Evolutionary conservation across 345 rosid genomes (phyloP).

Genomic region (Syzygium jambos): DNA sequence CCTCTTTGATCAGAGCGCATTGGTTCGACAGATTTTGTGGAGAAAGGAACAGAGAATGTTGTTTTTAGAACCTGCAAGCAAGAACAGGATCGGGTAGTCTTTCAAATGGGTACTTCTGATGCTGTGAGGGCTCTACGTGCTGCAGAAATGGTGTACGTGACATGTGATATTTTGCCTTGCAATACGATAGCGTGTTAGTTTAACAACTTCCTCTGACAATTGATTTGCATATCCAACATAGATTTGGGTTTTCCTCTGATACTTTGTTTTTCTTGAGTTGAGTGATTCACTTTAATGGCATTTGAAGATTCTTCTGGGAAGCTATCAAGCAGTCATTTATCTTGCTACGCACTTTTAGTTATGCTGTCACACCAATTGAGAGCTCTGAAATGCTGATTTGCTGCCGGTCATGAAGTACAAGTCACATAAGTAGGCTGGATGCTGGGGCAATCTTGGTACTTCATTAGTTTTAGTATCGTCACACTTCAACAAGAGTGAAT

Average conservation of each 20-base stretch:
- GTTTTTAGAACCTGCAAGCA: conserved; percentile 72
- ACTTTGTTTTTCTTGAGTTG: background rate
- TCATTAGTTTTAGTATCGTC: background rate
- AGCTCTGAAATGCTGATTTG: background rate
- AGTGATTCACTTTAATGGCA: background rate
- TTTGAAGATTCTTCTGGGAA: background rate
- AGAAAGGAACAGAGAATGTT: conserved; percentile 71
- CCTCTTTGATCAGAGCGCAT: conserved; percentile 29
- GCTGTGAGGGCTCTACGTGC: conserved; percentile 84
- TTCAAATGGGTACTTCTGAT: conserved; percentile 94
- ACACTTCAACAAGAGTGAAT: background rate
- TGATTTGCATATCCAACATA: background rate
- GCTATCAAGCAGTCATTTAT: background rate
- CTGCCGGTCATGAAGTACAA: background rate
- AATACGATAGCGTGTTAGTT: background rate
- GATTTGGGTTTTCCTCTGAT: background rate
- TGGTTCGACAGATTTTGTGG: conserved; percentile 73
- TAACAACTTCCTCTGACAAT: background rate
- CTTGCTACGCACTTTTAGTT: background rate
- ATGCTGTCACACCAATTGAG: background rate
- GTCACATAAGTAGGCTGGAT: background rate
- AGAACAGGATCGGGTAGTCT: conserved; percentile 59
- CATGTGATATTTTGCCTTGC: background rate
- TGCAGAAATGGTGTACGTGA: conserved; percentile 68
- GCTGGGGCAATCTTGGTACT: background rate